Percentiles rank a stretch among this genome's conserved stretches.
phyloP scores from a whole-genome alignment of 2,329 filamentous ascomycete genomes.

The Fusarium papillatum region DNA sequence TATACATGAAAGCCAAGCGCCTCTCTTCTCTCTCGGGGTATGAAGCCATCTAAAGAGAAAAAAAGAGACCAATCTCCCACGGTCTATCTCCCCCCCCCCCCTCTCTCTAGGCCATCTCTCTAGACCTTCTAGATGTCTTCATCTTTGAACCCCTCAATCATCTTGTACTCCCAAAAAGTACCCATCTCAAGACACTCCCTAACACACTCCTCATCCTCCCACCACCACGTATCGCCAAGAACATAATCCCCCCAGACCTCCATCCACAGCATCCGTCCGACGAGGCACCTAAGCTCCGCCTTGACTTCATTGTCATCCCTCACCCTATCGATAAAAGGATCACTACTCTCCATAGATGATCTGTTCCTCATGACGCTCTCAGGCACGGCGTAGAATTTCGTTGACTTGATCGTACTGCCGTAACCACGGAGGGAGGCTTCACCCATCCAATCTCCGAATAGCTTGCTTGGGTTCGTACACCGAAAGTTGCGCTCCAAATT shows the following conservation, averaged over 20 bases:
- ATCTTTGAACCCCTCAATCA: constrained; percentile 68
- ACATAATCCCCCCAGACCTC: constrained; percentile 71
- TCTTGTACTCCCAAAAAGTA: constrained; percentile 71
- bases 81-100: constrained; percentile 6
- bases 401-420: constrained; percentile 61
- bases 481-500: constrained; percentile 71
- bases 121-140: neutral
- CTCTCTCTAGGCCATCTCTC: neutral
- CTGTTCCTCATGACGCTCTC: constrained; percentile 41
- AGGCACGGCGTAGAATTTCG: constrained; percentile 63
- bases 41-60: neutral
- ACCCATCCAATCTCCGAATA: constrained; percentile 71
- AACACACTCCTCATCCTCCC: constrained; percentile 68
- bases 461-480: constrained; percentile 69
- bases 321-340: constrained; percentile 38
- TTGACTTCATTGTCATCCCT: constrained; percentile 50
- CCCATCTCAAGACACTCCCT: constrained; percentile 67
- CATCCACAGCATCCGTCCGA: constrained; percentile 71
- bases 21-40: neutral
- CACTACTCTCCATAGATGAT: constrained; percentile 24
- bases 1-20: constrained; percentile 3
- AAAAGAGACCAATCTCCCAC: constrained; percentile 3
- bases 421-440: constrained; percentile 65
- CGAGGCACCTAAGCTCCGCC: constrained; percentile 63
- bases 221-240: constrained; percentile 69